These are phyloP conservation scores for Acanthamoeba culbertsoni DNA, from an alignment of 208 protist species.

Conservation along the genomic window DNA sequence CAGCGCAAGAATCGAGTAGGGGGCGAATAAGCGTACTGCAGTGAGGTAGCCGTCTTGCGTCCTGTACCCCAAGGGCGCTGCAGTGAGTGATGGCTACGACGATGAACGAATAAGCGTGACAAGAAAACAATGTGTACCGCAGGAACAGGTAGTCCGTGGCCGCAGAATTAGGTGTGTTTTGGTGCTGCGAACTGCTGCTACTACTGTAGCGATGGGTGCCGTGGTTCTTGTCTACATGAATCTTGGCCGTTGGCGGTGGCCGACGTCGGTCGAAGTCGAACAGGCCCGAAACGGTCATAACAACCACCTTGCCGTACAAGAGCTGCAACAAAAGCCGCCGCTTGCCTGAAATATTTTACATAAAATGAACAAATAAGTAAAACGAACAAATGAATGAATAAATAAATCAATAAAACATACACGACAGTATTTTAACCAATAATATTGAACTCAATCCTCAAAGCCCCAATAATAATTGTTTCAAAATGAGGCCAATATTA, in stretches of 20 bases:
- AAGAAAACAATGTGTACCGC: not conserved
- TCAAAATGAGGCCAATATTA: too few species aligned
- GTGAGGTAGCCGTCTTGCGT: not conserved
- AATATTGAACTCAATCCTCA: too few species aligned
- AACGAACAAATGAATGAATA: too few species aligned
- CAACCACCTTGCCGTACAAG: not conserved
- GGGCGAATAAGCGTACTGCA: not conserved
- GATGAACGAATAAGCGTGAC: not conserved
- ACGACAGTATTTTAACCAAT: too few species aligned
- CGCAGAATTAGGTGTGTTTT: not conserved
- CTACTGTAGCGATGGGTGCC: not conserved
- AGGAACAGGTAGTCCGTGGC: constrained; percentile 6
- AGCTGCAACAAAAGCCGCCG: not conserved
- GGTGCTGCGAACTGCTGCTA: not conserved
- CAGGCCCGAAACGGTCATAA: not conserved
- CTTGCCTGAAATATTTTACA: not conserved
- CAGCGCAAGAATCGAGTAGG: not conserved
- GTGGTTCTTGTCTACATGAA: not conserved
- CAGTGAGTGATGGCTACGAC: not conserved
- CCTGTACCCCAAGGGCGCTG: not conserved
- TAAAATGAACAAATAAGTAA: too few species aligned
- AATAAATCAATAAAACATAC: not conserved
- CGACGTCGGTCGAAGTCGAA: not conserved
- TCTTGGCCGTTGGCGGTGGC: not conserved
- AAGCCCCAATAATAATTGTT: too few species aligned